Conservation (phyloP, 2,329 filamentous ascomycete genomes). For the Xylariaceae sp. region DNA sequence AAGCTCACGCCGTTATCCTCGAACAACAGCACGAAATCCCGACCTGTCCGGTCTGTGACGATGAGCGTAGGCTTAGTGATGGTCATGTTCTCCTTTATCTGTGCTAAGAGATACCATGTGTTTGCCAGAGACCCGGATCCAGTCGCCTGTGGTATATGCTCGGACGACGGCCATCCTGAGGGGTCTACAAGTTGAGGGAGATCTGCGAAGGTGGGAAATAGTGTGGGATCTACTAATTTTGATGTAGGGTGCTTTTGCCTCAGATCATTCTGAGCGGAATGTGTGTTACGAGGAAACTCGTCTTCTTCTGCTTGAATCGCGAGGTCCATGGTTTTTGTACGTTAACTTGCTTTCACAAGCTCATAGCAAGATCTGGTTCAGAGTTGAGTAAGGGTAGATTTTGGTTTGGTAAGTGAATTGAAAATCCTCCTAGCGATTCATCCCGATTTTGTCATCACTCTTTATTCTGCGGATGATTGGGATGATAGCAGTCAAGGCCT, state of each 20-base stretch:
- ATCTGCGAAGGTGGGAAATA: conserved; percentile 18
- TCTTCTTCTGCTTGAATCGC: too few relatives aligned
- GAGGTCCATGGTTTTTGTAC: too few relatives aligned
- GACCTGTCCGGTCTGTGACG: conserved; percentile 36
- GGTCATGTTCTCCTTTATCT: conserved; percentile 35
- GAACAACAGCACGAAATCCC: conserved; percentile 44
- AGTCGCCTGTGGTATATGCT: too few relatives aligned
- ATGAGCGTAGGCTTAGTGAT: conserved; percentile 49
- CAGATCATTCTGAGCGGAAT: background rate
- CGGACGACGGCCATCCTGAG: background rate
- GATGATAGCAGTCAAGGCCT: too few relatives aligned
- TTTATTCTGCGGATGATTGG: too few relatives aligned
- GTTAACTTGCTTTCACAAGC: too few relatives aligned
- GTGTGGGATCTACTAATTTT: conserved; percentile 1
- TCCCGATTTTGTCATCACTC: too few relatives aligned
- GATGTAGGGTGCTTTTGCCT: conserved; percentile 5
- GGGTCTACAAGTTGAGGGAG: conserved; percentile 9
- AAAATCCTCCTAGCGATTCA: too few relatives aligned
- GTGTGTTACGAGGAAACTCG: background rate
- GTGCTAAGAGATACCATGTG: conserved; percentile 30
- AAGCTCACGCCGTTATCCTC: conserved; percentile 36
- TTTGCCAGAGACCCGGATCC: background rate
- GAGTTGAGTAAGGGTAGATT: too few relatives aligned
- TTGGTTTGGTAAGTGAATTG: too few relatives aligned
- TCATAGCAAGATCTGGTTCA: too few relatives aligned